Evolutionary conservation across 108 stramenopile species (phyloP), one percentile per base, ranked within the genome.

Genomic region (Pseudonitzschia pungens): DNA sequence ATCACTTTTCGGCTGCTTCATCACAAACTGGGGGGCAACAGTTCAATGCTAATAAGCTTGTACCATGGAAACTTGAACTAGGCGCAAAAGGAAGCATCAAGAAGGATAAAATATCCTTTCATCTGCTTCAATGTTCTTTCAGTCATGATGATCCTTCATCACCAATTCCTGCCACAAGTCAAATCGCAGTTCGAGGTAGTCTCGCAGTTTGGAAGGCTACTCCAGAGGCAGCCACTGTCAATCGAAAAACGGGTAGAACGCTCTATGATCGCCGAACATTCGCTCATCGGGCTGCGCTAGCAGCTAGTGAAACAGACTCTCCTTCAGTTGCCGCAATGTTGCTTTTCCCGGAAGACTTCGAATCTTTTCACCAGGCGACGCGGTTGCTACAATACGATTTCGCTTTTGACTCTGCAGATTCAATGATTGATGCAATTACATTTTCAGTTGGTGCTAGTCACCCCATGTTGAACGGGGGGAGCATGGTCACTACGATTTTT

Each of bases 401-500:
- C 72, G 85, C 85, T 36, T 89, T 94, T 66, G 91, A 94, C 42
- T 78, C 81, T 0, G 88, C 88, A 68, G 89, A 92, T 70, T 86
- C 87, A 8, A 82, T 74, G 50, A 53, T 94, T 16, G 93, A 94
- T 70, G 85, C 93, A 32, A 64, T 94, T 26, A 90, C 93, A 14
- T 64, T 91, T 32, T 89, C 90, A 0, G 83, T 89, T 41, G 93
- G 90, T 31, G 93, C 87, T 18, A 88, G 83, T 26, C 93, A 94
- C 71, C 91, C 91, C 12, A 89, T 94, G 90, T 69, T 94, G 9
- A 91, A 90, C 55, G 93, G 93, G 15, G 93, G 91, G 12, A 89
- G 86, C 20, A 87, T 92, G 67, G 80, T 94, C 15, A 89, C 93
- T 0, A 89, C 87, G 16, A 90, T 94, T 70, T 69, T 92, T 41